Base-by-base conservation (phyloP, 352 stramenopile species). In the Phytophthora chlamydospora region DNA sequence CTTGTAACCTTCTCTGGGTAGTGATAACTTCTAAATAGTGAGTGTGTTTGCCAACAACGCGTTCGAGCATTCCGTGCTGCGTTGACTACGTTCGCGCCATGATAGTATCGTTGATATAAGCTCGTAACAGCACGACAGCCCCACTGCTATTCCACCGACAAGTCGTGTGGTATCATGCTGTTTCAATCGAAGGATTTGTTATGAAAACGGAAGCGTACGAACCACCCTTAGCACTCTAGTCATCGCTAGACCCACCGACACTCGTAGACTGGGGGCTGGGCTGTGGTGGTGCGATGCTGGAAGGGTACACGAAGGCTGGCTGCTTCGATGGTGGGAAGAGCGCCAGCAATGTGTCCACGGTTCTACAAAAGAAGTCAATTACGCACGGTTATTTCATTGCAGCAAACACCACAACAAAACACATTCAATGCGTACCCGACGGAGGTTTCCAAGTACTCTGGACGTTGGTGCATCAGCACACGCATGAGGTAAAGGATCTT, bases 401-500 rank as follows among this genome's bases (percentile, higher is more conserved):
- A 24, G 21, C 40, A 46, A 21, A 46, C 16, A 3, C 33, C 13
- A 31, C 16, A 45, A 52, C 16, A 13, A 58, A 34, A 45, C 7
- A 17, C 27, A 47, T 47, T 33, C 16, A 47, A 34, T 17, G 40
- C 55, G 32, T 41, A 62, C 55, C 55, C 33, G 43, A 41, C 36
- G 6, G 43, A 62, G 19, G 17, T 27, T 13, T 62, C 39, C 44
- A 41, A 16, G 36, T 62, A 62, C 16, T 62, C 55, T 45, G 55
- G 55, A 5, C 44, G 44, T 34, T 49, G 38, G n/a, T 56, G 34
- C 55, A 62, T 62, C 17, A 62, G 14, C 27, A 43, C 34, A 42
- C 55, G 55, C 55, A 62, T 62, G 14, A 62, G 31, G 21, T 62
- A 62, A 10, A 62, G 55, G 9, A 56, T 56, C 12, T 62, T 62